Percentiles rank a stretch among this genome's conserved stretches.
phyloP scores from a whole-genome alignment of 495 filamentous ascomycete genomes.

The Margaritispora aquatica region DNA sequence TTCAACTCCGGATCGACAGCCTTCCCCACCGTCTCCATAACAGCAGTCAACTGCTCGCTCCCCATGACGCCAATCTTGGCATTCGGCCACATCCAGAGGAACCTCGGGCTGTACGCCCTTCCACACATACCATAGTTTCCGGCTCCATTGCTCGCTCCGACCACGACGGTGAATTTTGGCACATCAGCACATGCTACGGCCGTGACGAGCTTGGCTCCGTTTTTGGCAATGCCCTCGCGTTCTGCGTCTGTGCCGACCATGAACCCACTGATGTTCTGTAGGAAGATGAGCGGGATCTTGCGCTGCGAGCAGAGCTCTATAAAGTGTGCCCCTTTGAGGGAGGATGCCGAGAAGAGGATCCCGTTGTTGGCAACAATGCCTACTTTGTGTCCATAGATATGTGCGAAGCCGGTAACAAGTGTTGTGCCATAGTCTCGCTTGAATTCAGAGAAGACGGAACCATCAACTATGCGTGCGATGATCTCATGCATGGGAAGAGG shows the following conservation, averaged over 20 bases:
- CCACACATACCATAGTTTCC: conserved; percentile 74
- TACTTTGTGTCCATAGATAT: conserved; percentile 84
- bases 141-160: conserved; percentile 82
- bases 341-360: conserved; percentile 87
- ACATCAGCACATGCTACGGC: conserved; percentile 93
- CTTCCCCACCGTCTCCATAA: conserved; percentile 93
- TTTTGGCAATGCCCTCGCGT: conserved; percentile 93
- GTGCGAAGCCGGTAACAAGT: conserved; percentile 87
- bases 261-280: conserved; percentile 96
- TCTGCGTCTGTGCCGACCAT: conserved; percentile 96
- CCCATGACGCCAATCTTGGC: conserved; percentile 96
- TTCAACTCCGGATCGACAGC: conserved; percentile 75
- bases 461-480: conserved; percentile 91
- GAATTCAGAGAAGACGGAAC: conserved; percentile 86
- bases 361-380: conserved; percentile 97
- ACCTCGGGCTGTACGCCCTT: conserved; percentile 83
- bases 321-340: conserved; percentile 94
- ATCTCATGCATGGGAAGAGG: conserved; percentile 83
- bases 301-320: conserved; percentile 95
- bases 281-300: conserved; percentile 80
- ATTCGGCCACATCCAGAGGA: conserved; percentile 98
- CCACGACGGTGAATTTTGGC: conserved; percentile 94
- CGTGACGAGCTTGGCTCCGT: conserved; percentile 94
- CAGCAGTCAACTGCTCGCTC: conserved; percentile 80
- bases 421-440: conserved; percentile 88